phyloP scores from a whole-genome alignment of 495 filamentous ascomycete genomes.

The Saxophila tyrrhenica region DNA sequence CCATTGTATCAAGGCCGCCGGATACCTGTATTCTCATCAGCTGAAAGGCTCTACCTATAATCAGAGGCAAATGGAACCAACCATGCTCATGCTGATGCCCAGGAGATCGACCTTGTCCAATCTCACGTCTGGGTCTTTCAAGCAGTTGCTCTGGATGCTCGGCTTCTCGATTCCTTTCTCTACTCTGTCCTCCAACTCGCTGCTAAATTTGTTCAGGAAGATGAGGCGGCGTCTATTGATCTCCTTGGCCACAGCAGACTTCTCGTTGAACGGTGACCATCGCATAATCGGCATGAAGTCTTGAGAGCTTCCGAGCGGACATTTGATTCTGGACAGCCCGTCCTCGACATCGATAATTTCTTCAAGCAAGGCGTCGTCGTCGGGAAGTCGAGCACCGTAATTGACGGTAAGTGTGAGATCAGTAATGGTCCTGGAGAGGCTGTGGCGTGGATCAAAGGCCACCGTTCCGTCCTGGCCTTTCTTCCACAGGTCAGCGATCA shows the following conservation, averaged over 20 bases:
- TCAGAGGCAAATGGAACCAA: too few relatives aligned
- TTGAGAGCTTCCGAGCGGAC: conserved; percentile 51
- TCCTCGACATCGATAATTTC: conserved; percentile 56
- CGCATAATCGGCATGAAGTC: conserved; percentile 53
- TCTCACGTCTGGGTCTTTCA: conserved; percentile 48
- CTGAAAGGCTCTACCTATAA: too few relatives aligned
- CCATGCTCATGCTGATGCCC: conserved; percentile 52
- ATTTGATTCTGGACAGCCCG: conserved; percentile 46
- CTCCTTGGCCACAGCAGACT: conserved; percentile 41
- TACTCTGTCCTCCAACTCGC: conserved; percentile 45
- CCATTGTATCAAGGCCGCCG: conserved; percentile 53
- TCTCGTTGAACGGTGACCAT: conserved; percentile 44
- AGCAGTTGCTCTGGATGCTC: conserved; percentile 55
- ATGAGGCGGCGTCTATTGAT: conserved; percentile 49
- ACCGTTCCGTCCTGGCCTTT: conserved; percentile 42
- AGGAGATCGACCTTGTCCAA: conserved; percentile 49
- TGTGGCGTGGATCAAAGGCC: conserved; percentile 48
- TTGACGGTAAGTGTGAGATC: conserved; percentile 50
- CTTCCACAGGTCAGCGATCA: conserved; percentile 46
- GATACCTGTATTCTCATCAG: too few relatives aligned
- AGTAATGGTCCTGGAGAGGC: conserved; percentile 48
- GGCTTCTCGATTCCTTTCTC: conserved; percentile 48
- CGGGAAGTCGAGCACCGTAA: conserved; percentile 48
- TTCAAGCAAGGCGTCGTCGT: conserved; percentile 46
- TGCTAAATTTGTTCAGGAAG: conserved; percentile 44